Conservation (phyloP, 108 stramenopile species). For the Cylindrotheca fusiformis region DNA sequence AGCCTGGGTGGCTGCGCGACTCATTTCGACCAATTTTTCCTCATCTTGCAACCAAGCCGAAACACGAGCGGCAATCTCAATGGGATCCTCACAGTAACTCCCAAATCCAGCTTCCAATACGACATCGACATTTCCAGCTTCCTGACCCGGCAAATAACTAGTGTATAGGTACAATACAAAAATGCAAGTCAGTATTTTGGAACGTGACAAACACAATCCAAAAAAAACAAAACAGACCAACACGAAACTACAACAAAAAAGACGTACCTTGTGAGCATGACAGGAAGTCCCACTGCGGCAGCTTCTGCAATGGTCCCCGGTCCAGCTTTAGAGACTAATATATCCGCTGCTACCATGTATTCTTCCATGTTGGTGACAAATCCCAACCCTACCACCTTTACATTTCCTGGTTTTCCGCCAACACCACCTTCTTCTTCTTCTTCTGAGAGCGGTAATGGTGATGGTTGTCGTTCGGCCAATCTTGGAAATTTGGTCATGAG, state of each 20-base stretch:
- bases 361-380: conserved; percentile 96
- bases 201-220: neutral
- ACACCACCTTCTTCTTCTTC: conserved; percentile 6
- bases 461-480: neutral
- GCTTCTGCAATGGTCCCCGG: conserved; percentile 98
- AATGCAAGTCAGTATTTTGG: neutral
- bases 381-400: conserved; percentile 79
- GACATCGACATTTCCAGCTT: conserved; percentile 86
- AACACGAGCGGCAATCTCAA: conserved; percentile 49
- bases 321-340: conserved; percentile 93
- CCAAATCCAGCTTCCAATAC: conserved; percentile 77
- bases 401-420: conserved; percentile 40
- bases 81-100: conserved; percentile 52
- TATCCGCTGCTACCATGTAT: conserved; percentile 94
- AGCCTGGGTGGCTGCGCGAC: conserved; percentile 45
- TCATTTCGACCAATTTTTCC: conserved; percentile 48
- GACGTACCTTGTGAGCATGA: conserved; percentile 85
- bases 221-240: neutral
- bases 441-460: conserved; percentile 2
- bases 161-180: neutral
- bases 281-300: conserved; percentile 83
- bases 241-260: neutral
- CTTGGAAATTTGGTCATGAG: neutral
- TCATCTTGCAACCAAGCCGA: conserved; percentile 63
- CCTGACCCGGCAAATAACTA: conserved; percentile 82